Conservation (phyloP, 306 rosid species). For the Medicago lupulina region DNA sequence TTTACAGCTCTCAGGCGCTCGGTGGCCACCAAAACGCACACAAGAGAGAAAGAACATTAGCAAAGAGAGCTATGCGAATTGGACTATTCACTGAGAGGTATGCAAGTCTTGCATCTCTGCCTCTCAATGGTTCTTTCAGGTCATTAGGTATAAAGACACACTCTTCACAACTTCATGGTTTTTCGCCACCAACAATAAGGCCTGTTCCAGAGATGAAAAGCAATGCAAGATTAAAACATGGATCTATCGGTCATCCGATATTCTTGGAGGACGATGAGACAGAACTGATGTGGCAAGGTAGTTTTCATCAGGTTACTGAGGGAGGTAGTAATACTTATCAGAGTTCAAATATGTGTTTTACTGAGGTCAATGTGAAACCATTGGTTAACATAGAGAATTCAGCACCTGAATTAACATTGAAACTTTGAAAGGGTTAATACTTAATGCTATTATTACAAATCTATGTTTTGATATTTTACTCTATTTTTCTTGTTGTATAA, state of each 20-base stretch:
- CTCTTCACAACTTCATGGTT: slow-evolving; percentile 73
- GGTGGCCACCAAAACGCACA: slow-evolving; percentile 98
- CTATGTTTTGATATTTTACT: slow-evolving; percentile 41
- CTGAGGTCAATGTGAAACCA: slow-evolving; percentile 53
- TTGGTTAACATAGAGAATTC: slow-evolving; percentile 48
- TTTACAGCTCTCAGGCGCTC: slow-evolving; percentile 92
- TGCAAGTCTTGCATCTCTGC: slow-evolving; percentile 75
- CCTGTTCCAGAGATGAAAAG: slow-evolving; percentile 53
- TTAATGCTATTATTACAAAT: slow-evolving; percentile 8
- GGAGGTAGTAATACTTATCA: slow-evolving; percentile 45
- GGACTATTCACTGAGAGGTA: slow-evolving; percentile 75
- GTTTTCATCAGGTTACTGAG: slow-evolving; percentile 60
- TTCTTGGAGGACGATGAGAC: slow-evolving; percentile 75
- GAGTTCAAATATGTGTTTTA: slow-evolving; percentile 57
- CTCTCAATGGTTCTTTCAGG: slow-evolving; percentile 78
- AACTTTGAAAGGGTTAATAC: slow-evolving; percentile 59
- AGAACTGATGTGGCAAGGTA: slow-evolving; percentile 83
- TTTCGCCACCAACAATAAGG: slow-evolving; percentile 53
- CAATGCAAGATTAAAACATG: slow-evolving; percentile 61
- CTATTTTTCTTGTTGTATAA: slow-evolving; percentile 54
- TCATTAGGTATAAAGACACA: slow-evolving; percentile 84
- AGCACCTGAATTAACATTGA: slow-evolving; percentile 80
- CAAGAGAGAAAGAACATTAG: slow-evolving; percentile 78
- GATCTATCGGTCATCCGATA: slow-evolving; percentile 65
- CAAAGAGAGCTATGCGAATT: slow-evolving; percentile 84